Conservation (phyloP, 371 early-diverging fungal species). For the Choanephora cucurbitarum region DNA sequence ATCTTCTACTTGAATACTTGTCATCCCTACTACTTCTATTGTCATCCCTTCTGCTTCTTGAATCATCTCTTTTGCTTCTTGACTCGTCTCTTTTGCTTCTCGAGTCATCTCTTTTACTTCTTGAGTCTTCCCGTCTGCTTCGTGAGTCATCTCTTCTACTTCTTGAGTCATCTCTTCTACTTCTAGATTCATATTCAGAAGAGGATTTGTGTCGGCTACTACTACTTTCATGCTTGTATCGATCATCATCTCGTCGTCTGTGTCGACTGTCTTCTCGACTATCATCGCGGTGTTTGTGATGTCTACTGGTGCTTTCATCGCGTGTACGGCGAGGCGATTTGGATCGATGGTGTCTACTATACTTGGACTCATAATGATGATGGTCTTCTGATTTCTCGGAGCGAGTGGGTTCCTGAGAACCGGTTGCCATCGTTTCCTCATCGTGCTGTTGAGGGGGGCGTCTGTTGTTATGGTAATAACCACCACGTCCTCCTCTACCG, state of each 20-base stretch:
- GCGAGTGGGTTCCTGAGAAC: too few relatives aligned
- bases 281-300: conserved; percentile 17
- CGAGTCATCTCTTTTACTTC: conserved; percentile 4
- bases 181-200: background rate
- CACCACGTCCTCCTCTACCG: conserved; percentile 32
- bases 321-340: conserved; percentile 17
- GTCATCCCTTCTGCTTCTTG: conserved; percentile 8
- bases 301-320: conserved; percentile 21
- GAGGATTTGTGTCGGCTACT: background rate
- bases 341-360: conserved; percentile 22
- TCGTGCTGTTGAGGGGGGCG: conserved; percentile 2
- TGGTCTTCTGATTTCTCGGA: too few relatives aligned
- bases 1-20: conserved; percentile 4
- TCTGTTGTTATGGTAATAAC: conserved; percentile 14
- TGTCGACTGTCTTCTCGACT: background rate
- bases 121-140: background rate
- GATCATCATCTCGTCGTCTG: background rate
- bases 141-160: background rate
- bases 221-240: conserved; percentile 1
- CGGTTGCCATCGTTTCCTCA: too few relatives aligned
- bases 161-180: background rate
- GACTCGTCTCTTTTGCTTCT: too few relatives aligned
- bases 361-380: too few relatives aligned
- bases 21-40: conserved; percentile 11
- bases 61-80: too few relatives aligned